These are phyloP conservation scores for Eutrema japonicum DNA, from an alignment of 345 rosid species.

Conservation along the genomic window DNA sequence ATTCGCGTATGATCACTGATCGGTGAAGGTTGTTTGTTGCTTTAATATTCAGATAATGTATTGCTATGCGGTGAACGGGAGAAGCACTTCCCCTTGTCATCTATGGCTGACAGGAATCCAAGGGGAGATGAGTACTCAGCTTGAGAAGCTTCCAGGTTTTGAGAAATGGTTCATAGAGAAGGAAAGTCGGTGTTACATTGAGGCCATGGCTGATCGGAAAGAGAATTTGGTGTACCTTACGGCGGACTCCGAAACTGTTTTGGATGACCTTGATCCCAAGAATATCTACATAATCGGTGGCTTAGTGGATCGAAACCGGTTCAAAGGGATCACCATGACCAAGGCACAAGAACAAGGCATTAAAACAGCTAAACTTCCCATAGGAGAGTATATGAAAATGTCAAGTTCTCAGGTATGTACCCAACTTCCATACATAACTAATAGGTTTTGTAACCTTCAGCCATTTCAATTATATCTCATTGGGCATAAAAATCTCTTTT, in stretches of 20 bases:
- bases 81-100: constrained; percentile 61
- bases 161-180: constrained; percentile 93
- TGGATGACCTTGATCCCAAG: constrained; percentile 66
- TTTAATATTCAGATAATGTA: constrained; percentile 61
- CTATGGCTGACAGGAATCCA: constrained; percentile 87
- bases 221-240: constrained; percentile 83
- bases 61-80: constrained; percentile 89
- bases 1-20: constrained; percentile 33
- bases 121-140: constrained; percentile 69
- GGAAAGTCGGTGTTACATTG: constrained; percentile 67
- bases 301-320: constrained; percentile 90
- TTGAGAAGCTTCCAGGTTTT: constrained; percentile 81
- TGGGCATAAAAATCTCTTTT: constrained; percentile 1
- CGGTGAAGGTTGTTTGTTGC: background rate
- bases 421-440: background rate
- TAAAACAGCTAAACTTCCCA: constrained; percentile 85
- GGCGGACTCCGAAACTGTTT: constrained; percentile 77
- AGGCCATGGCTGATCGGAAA: constrained; percentile 70
- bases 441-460: background rate
- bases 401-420: constrained; percentile 84
- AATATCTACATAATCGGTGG: constrained; percentile 81
- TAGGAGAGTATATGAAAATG: constrained; percentile 88
- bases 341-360: constrained; percentile 93
- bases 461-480: background rate
- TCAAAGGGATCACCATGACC: constrained; percentile 88